Evolutionary conservation across 306 rosid genomes (phyloP).

Genomic region (Begonia masoniana): DNA sequence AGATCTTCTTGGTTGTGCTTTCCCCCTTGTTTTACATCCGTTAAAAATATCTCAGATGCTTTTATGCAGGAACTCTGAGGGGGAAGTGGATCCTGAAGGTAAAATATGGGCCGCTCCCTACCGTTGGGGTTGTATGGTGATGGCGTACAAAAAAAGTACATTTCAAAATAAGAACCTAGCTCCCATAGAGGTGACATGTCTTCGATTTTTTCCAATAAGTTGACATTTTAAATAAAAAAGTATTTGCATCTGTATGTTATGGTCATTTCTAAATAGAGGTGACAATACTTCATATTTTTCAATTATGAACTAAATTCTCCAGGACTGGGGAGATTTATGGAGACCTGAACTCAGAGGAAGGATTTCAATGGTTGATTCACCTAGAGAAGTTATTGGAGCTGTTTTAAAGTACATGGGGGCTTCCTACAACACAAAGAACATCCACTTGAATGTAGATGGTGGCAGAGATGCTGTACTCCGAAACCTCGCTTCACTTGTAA

Average conservation of each 20-base stretch:
- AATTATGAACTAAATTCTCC: conserved; percentile 14
- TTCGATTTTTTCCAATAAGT: background rate
- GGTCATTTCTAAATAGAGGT: background rate
- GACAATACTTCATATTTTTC: background rate
- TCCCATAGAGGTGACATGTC: conserved; percentile 47
- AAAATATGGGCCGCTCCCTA: conserved; percentile 84
- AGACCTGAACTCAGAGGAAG: conserved; percentile 80
- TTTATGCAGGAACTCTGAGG: conserved; percentile 73
- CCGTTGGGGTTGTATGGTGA: conserved; percentile 92
- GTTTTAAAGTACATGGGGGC: conserved; percentile 93
- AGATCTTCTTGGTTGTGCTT: too few relatives aligned
- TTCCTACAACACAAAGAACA: conserved; percentile 54
- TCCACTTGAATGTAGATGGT: conserved; percentile 45
- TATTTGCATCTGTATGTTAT: background rate
- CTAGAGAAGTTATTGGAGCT: conserved; percentile 90
- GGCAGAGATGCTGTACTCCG: conserved; percentile 56
- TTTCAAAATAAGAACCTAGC: conserved; percentile 64
- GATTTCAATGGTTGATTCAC: conserved; percentile 84
- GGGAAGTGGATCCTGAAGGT: conserved; percentile 62
- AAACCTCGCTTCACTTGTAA: conserved; percentile 50
- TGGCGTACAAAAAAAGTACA: conserved; percentile 73
- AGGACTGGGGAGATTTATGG: conserved; percentile 99
- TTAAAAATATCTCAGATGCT: conserved; percentile 55
- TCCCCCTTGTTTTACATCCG: conserved; percentile 2
- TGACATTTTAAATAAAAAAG: background rate